Percentiles rank a stretch among this genome's conserved stretches.
phyloP scores from a whole-genome alignment of 495 filamentous ascomycete species.

The Aspergillus indologenus region DNA sequence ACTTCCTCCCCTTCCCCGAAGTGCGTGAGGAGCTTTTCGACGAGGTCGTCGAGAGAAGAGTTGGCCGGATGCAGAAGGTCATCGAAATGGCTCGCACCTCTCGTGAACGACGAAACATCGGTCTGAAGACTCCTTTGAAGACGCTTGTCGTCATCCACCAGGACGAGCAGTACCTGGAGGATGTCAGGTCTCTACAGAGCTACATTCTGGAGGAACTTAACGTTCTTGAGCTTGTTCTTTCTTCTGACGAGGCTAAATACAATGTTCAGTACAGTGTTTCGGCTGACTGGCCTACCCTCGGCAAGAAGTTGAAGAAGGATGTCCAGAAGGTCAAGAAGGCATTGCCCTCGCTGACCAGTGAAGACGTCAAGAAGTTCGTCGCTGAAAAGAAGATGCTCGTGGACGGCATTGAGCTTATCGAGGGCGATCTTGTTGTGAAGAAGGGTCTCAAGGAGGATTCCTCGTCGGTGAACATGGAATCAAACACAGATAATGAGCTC shows the following conservation, averaged over 20 bases:
- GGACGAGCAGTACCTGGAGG: conserved; percentile 77
- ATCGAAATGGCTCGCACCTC: conserved; percentile 86
- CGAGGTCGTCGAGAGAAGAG: conserved; percentile 76
- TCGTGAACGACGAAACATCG: conserved; percentile 79
- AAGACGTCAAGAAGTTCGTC: conserved; percentile 74
- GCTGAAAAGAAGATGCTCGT: conserved; percentile 68
- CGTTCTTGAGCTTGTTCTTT: conserved; percentile 77
- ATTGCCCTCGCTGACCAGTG: conserved; percentile 71
- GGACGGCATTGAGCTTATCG: conserved; percentile 75
- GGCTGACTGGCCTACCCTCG: conserved; percentile 90
- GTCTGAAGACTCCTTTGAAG: conserved; percentile 87
- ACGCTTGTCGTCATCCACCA: conserved; percentile 86
- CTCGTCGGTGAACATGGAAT: conserved; percentile 68
- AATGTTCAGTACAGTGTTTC: conserved; percentile 83
- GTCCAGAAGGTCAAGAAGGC: conserved; percentile 87
- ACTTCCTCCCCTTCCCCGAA: conserved; percentile 88
- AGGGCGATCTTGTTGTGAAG: conserved; percentile 81
- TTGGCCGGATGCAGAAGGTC: conserved; percentile 89
- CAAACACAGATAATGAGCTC: conserved; percentile 80
- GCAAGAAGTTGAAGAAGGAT: conserved; percentile 96
- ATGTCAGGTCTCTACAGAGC: conserved; percentile 75
- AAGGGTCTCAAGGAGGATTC: conserved; percentile 70
- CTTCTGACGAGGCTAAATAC: conserved; percentile 84
- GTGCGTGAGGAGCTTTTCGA: conserved; percentile 87
- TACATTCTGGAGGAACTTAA: conserved; percentile 94